Evolutionary conservation across 116 monocot genomes (phyloP).

Genomic region (Papilionanthe hybrid): DNA sequence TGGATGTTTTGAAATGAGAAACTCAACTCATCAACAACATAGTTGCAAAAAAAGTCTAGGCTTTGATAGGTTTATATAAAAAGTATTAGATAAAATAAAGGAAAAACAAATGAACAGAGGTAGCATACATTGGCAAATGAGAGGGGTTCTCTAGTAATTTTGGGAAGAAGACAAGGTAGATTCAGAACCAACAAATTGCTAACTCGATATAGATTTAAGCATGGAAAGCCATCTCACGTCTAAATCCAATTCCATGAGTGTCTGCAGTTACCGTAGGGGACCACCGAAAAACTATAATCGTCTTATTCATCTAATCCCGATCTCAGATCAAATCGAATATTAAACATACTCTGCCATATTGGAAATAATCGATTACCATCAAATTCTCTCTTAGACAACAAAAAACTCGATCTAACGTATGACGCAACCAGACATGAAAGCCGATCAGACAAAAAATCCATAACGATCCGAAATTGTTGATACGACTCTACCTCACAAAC

Average conservation of each 20-base stretch:
- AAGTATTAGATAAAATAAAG: too few relatives aligned
- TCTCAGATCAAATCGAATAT: not conserved
- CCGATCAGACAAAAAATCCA: not conserved
- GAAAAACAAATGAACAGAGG: too few relatives aligned
- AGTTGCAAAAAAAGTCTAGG: too few relatives aligned
- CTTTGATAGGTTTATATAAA: too few relatives aligned
- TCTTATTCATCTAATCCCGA: not conserved
- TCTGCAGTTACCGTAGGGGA: too few relatives aligned
- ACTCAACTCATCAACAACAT: too few relatives aligned
- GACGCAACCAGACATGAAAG: not conserved
- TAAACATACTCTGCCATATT: not conserved
- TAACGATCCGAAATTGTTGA: too few relatives aligned
- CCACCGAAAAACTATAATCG: not conserved
- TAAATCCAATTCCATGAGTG: not conserved
- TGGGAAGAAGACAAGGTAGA: too few relatives aligned
- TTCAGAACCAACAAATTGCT: not conserved
- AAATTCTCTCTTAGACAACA: not conserved
- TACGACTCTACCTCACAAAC: too few relatives aligned
- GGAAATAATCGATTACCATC: not conserved
- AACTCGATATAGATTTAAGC: not conserved
- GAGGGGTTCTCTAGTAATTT: too few relatives aligned
- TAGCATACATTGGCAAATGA: too few relatives aligned
- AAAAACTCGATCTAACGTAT: not conserved
- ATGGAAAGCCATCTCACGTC: not conserved
- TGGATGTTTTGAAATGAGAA: too few relatives aligned